These are phyloP conservation scores for Dalbergia oliveri DNA, from an alignment of 306 rosid species.

Conservation along the genomic window DNA sequence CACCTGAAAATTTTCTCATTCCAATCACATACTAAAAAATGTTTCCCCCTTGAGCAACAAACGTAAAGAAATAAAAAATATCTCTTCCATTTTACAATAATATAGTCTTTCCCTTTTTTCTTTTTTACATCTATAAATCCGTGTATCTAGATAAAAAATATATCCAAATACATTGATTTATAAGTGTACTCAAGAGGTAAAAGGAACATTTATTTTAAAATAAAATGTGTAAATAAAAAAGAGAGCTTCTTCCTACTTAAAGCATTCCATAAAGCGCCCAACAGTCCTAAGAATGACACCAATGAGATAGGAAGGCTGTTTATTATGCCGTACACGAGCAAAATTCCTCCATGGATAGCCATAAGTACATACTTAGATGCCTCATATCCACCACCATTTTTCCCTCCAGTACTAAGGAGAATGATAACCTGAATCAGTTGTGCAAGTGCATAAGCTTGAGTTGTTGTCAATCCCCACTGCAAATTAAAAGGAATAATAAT, in stretches of 20 bases:
- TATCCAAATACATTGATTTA: no score
- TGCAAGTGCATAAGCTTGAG: conserved; percentile 90
- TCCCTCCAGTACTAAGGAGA: conserved; percentile 93
- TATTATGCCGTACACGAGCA: conserved; percentile 75
- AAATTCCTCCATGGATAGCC: conserved; percentile 75
- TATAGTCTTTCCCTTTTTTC: no score
- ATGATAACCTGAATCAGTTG: conserved; percentile 84
- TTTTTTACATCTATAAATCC: no score
- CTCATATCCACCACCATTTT: conserved; percentile 79
- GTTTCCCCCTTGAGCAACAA: conserved; percentile 5
- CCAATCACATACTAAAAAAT: conserved; percentile 22
- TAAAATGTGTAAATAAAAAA: not conserved
- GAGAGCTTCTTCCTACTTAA: conserved; percentile 60
- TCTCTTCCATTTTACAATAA: no score
- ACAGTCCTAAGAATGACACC: conserved; percentile 87
- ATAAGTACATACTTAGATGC: conserved; percentile 83
- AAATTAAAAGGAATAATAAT: conserved; percentile 46
- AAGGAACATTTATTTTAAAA: no score
- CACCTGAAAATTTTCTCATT: conserved; percentile 62
- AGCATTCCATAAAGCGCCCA: conserved; percentile 90
- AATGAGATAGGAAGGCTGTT: conserved; percentile 83
- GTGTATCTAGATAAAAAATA: no score
- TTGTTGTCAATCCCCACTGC: conserved; percentile 99
- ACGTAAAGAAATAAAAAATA: not conserved
- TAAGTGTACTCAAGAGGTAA: no score